Percentiles rank a stretch among this genome's conserved stretches.
Conservation (phyloP, 129 eudicot genomes). For the Tanacetum coccineum region DNA sequence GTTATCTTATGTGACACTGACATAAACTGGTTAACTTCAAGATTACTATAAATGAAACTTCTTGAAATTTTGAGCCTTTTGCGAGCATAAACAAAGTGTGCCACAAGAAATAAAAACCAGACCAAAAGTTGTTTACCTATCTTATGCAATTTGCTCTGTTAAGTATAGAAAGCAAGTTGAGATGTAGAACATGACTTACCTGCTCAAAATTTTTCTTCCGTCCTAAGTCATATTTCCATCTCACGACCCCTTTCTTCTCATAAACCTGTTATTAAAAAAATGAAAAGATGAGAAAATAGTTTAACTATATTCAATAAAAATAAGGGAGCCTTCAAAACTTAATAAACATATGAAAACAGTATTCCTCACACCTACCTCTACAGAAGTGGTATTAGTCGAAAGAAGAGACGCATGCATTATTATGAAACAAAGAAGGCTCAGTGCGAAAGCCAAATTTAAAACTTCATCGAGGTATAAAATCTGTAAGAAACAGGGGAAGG, state of each 20-base stretch:
- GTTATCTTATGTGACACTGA: too few relatives aligned
- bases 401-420: conserved; percentile 73
- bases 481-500: conserved; percentile 47
- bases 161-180: conserved; percentile 6
- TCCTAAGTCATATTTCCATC: conserved; percentile 89
- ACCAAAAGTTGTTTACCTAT: too few relatives aligned
- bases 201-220: conserved; percentile 73
- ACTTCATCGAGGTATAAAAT: conserved; percentile 78
- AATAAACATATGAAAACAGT: background rate
- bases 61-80: too few relatives aligned
- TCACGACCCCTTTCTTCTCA: conserved; percentile 61
- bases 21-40: too few relatives aligned
- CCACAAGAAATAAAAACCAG: too few relatives aligned
- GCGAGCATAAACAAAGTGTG: too few relatives aligned
- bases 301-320: conserved; percentile 2
- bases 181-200: conserved; percentile 35
- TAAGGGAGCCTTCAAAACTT: background rate
- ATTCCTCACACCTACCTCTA: conserved; percentile 53
- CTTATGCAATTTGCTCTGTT: background rate
- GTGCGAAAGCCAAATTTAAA: conserved; percentile 77
- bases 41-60: background rate
- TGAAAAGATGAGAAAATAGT: background rate
- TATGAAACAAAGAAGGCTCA: conserved; percentile 80
- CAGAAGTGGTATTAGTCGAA: conserved; percentile 75
- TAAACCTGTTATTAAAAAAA: conserved; percentile 46